Conservation (phyloP, 495 filamentous ascomycete species). For the Xylaria venustula region DNA sequence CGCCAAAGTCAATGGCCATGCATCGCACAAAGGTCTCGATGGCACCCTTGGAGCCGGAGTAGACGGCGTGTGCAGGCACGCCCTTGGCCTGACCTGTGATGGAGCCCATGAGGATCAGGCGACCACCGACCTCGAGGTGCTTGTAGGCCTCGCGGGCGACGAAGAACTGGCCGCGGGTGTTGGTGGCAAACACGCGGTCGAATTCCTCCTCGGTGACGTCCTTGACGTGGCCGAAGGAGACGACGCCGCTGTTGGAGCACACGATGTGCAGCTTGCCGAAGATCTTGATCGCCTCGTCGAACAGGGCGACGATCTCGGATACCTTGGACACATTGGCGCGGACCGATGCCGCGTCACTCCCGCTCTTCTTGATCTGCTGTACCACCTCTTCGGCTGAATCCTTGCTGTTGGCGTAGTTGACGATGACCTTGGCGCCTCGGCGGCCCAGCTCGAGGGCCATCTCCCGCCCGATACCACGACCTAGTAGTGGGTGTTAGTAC, state of each 20-base stretch:
- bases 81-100: constrained; percentile 55
- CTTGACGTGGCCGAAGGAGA: constrained; percentile 60
- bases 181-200: constrained; percentile 74
- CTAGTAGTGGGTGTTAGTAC: constrained; percentile 33
- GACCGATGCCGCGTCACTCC: constrained; percentile 64
- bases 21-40: constrained; percentile 76
- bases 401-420: constrained; percentile 73
- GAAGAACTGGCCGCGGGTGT: constrained; percentile 79
- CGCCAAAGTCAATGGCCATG: constrained; percentile 71
- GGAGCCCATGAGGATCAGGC: constrained; percentile 62
- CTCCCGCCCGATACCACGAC: constrained; percentile 71
- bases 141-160: constrained; percentile 75
- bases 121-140: constrained; percentile 63
- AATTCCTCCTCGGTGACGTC: constrained; percentile 74
- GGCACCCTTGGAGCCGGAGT: constrained; percentile 74
- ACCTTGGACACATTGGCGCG: constrained; percentile 73
- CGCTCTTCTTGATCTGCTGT: constrained; percentile 44
- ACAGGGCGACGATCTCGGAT: constrained; percentile 55
- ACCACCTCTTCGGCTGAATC: constrained; percentile 63
- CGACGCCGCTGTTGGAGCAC: constrained; percentile 66
- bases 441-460: constrained; percentile 75
- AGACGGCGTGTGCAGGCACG: constrained; percentile 70
- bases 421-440: constrained; percentile 67
- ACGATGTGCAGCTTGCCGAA: constrained; percentile 77
- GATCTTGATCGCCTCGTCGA: constrained; percentile 57